phyloP scores from a whole-genome alignment of 768 basidiomycete genomes.

The Phaeotremella skinneri region DNA sequence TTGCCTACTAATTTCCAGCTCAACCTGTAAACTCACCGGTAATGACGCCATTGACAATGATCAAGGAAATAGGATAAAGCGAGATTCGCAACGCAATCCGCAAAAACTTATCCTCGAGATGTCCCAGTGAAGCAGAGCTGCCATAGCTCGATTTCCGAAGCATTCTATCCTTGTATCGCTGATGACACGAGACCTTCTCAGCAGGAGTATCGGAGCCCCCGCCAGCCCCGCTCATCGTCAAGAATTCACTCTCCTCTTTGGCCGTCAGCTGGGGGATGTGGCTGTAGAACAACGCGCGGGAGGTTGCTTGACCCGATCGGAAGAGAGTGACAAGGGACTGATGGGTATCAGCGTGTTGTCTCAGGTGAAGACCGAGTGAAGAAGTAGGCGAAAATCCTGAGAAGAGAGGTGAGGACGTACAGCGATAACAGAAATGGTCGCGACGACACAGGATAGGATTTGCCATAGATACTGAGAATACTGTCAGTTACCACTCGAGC shows the following conservation, averaged over 20 bases:
- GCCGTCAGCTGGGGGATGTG: background rate
- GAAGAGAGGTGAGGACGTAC: constrained; percentile 9
- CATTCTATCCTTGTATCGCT: background rate
- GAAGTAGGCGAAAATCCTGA: constrained; percentile 4
- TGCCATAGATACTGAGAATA: constrained; percentile 26
- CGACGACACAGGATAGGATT: constrained; percentile 24
- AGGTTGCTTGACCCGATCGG: constrained; percentile 18
- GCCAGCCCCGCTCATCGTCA: no score
- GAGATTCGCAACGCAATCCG: constrained; percentile 30
- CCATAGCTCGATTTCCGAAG: background rate
- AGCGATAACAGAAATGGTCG: constrained; percentile 16
- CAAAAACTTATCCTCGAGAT: constrained; percentile 30
- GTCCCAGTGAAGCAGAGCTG: background rate
- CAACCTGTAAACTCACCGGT: constrained; percentile 19
- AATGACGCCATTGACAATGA: constrained; percentile 29
- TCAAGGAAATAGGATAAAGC: constrained; percentile 29
- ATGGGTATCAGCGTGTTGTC: background rate
- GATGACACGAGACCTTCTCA: no score
- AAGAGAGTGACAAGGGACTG: constrained; percentile 14
- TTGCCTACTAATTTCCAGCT: background rate
- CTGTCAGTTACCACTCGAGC: background rate
- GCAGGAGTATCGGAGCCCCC: no score
- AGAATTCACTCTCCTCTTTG: no score
- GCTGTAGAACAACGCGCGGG: constrained; percentile 8
- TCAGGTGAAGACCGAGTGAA: constrained; percentile 1